These are phyloP conservation scores for Candida morakotiae DNA, from an alignment of 805 yeast species.

Conservation along the genomic window DNA sequence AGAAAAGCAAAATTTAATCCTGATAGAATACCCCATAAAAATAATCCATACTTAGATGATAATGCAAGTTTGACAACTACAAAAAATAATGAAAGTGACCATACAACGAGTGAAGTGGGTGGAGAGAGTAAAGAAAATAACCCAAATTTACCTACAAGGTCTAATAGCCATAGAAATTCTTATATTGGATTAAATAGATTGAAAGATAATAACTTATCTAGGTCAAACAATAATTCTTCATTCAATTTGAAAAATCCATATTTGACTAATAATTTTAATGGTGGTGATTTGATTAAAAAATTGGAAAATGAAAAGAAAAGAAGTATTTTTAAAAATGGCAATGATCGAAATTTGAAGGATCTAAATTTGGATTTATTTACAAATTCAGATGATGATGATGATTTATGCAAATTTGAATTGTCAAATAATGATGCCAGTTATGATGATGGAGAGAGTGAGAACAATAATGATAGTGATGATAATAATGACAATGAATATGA, in stretches of 20 bases:
- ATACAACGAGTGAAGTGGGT: background rate
- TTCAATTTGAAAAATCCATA: constrained; percentile 7
- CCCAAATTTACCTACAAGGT: constrained; percentile 31
- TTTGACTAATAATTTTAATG: background rate
- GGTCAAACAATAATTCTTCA: constrained; percentile 16
- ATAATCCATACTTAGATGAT: constrained; percentile 24
- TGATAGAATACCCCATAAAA: constrained; percentile 20
- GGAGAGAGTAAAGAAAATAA: constrained; percentile 14
- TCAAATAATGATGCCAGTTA: constrained; percentile 5
- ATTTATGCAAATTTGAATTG: constrained; percentile 9
- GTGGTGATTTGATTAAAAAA: background rate
- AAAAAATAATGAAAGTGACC: background rate
- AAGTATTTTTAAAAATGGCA: constrained; percentile 2
- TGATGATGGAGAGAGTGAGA: constrained; percentile 6
- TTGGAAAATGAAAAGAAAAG: constrained; percentile 1
- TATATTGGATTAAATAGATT: constrained; percentile 35
- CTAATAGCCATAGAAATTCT: constrained; percentile 29
- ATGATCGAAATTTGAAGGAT: constrained; percentile 2
- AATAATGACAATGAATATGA: background rate
- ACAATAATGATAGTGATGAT: background rate
- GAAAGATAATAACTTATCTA: constrained; percentile 24
- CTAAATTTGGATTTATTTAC: constrained; percentile 7
- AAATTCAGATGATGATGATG: constrained; percentile 11
- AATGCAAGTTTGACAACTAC: background rate
- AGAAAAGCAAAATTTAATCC: constrained; percentile 7